Percentiles rank a stretch among this genome's conserved stretches.
Conservation (phyloP, 2,329 filamentous ascomycete species). For the Colletotrichum musae region DNA sequence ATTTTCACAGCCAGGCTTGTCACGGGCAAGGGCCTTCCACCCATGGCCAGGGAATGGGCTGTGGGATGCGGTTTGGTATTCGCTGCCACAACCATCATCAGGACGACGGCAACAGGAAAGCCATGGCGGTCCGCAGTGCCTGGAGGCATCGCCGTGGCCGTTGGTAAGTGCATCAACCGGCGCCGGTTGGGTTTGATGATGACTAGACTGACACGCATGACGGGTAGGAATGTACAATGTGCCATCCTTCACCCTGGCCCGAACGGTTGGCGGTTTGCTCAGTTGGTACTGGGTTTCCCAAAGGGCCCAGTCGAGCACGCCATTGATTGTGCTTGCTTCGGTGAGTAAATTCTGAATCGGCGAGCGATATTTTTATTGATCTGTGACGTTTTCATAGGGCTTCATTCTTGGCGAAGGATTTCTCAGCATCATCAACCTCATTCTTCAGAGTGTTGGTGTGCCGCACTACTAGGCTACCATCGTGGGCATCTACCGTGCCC, state of each 20-base stretch:
- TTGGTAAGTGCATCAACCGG: slow-evolving; percentile 67
- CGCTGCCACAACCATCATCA: slow-evolving; percentile 76
- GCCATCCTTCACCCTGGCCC: slow-evolving; percentile 92
- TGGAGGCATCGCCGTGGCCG: slow-evolving; percentile 94
- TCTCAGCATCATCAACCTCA: slow-evolving; percentile 89
- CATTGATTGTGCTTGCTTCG: slow-evolving; percentile 88
- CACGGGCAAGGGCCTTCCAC: slow-evolving; percentile 88
- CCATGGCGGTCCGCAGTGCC: slow-evolving; percentile 84
- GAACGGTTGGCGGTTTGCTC: slow-evolving; percentile 82
- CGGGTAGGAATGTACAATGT: slow-evolving; percentile 92
- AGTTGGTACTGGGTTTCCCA: slow-evolving; percentile 83
- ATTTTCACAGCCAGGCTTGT: slow-evolving; percentile 95
- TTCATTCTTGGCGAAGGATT: slow-evolving; percentile 94
- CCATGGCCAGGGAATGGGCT: slow-evolving; percentile 87
- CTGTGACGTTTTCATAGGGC: slow-evolving; percentile 63
- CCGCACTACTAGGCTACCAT: slow-evolving; percentile 67
- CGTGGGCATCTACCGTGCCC: background rate
- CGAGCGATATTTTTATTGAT: background rate
- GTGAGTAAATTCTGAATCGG: slow-evolving; percentile 56
- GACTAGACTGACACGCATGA: background rate
- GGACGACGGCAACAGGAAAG: slow-evolving; percentile 70
- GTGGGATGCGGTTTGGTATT: slow-evolving; percentile 82
- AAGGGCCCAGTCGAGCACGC: slow-evolving; percentile 71
- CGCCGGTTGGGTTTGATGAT: background rate
- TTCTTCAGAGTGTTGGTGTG: slow-evolving; percentile 82